Conservation (phyloP, 768 basidiomycete genomes). For the Chalciporus piperatus region DNA sequence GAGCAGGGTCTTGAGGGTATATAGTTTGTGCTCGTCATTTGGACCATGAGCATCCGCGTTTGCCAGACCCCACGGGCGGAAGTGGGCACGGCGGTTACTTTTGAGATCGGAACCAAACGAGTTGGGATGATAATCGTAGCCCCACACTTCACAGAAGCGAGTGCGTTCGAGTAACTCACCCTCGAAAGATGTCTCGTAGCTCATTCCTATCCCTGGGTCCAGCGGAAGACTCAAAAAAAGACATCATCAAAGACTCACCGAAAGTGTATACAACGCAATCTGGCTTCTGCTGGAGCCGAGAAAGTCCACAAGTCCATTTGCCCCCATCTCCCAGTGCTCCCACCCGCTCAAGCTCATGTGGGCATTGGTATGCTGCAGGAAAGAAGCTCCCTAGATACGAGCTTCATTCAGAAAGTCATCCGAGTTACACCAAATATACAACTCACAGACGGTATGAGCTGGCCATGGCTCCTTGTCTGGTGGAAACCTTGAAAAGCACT, state of each 20-base stretch:
- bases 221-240: neutral
- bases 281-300: slow-evolving; percentile 48
- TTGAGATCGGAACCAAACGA: slow-evolving; percentile 34
- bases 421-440: neutral
- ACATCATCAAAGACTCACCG: slow-evolving; percentile 34
- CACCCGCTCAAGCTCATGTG: slow-evolving; percentile 41
- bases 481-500: slow-evolving; percentile 44
- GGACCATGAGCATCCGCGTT: slow-evolving; percentile 35
- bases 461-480: slow-evolving; percentile 52
- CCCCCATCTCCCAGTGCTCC: slow-evolving; percentile 63
- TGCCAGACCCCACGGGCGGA: slow-evolving; percentile 41
- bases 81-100: slow-evolving; percentile 39
- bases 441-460: slow-evolving; percentile 56
- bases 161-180: slow-evolving; percentile 49
- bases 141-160: slow-evolving; percentile 54
- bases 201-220: slow-evolving; percentile 37
- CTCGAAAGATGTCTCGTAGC: slow-evolving; percentile 64
- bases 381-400: slow-evolving; percentile 43
- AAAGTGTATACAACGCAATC: slow-evolving; percentile 63
- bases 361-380: slow-evolving; percentile 41
- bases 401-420: slow-evolving; percentile 2
- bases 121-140: slow-evolving; percentile 50
- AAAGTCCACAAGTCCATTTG: slow-evolving; percentile 68
- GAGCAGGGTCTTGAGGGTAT: slow-evolving; percentile 47
- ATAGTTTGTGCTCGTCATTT: slow-evolving; percentile 34